A percentile compares a stretch with the other conserved stretches of the same genome.
These are phyloP conservation scores for Gnetum montanum DNA, from an alignment of 75 land plant species.

Conservation along the genomic window DNA sequence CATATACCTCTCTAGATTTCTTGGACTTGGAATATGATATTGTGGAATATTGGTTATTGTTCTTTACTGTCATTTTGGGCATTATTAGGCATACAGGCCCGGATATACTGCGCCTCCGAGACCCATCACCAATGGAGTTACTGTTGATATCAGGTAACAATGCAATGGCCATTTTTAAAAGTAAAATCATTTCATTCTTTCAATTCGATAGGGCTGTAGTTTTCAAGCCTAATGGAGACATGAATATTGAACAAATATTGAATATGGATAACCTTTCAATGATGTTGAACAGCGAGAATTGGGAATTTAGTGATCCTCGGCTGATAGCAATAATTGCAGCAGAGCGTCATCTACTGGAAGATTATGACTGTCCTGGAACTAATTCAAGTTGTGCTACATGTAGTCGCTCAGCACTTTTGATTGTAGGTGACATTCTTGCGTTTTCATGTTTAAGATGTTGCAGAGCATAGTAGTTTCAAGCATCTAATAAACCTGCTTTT, in stretches of 20 bases:
- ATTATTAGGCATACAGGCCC: constrained; percentile 63
- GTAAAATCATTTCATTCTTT: no score
- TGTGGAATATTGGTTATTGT: no score
- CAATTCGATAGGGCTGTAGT: no score
- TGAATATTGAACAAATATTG: no score
- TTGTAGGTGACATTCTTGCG: constrained; percentile 40
- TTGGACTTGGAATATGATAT: no score
- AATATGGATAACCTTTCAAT: no score
- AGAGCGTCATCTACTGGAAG: constrained; percentile 34
- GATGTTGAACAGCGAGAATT: constrained; percentile 5
- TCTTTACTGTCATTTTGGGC: background rate
- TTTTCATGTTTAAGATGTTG: no score
- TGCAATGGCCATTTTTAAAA: no score
- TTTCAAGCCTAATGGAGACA: no score
- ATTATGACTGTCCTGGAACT: constrained; percentile 43
- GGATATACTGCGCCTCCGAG: constrained; percentile 59
- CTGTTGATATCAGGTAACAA: constrained; percentile 51
- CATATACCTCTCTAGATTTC: background rate
- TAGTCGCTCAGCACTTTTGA: constrained; percentile 56
- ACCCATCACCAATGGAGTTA: constrained; percentile 32
- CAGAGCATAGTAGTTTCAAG: no score
- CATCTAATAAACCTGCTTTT: no score
- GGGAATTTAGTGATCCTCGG: constrained; percentile 45
- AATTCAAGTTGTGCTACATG: constrained; percentile 49
- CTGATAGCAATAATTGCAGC: constrained; percentile 67